Conservation (phyloP, 208 protist species). For the Trichomonas gallinae region DNA sequence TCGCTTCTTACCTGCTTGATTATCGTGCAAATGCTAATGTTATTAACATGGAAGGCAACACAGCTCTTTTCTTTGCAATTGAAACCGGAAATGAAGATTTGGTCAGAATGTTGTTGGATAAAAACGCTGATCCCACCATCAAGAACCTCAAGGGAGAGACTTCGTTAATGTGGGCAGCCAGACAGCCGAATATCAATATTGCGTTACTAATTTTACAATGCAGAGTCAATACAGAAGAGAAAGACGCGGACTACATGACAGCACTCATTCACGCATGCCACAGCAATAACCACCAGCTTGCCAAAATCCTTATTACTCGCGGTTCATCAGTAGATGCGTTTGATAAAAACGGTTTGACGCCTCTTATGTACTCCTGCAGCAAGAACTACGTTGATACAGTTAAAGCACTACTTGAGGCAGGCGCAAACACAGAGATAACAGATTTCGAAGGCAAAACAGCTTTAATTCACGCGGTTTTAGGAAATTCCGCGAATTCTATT, state of each 20-base stretch:
- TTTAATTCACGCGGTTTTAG: not conserved
- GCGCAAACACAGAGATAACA: not conserved
- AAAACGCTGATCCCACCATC: not conserved
- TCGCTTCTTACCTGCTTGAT: not conserved
- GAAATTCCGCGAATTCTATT: not conserved
- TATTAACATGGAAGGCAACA: not conserved
- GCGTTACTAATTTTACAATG: not conserved
- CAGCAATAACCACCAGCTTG: not conserved
- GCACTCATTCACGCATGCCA: not conserved
- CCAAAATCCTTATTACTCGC: not conserved
- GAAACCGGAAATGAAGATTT: not conserved
- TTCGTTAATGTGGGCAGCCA: not conserved
- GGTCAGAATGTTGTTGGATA: not conserved
- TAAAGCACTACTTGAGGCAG: not conserved
- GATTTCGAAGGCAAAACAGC: not conserved
- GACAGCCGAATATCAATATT: not conserved
- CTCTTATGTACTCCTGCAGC: not conserved
- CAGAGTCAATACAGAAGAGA: not conserved
- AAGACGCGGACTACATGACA: not conserved
- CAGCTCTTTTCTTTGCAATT: not conserved
- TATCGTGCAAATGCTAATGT: not conserved
- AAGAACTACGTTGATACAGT: not conserved
- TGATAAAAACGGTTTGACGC: not conserved
- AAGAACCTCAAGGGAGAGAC: not conserved
- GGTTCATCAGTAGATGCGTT: not conserved